phyloP scores from a whole-genome alignment of 1,284 basidiomycete genomes.

The Leccinum huronense region DNA sequence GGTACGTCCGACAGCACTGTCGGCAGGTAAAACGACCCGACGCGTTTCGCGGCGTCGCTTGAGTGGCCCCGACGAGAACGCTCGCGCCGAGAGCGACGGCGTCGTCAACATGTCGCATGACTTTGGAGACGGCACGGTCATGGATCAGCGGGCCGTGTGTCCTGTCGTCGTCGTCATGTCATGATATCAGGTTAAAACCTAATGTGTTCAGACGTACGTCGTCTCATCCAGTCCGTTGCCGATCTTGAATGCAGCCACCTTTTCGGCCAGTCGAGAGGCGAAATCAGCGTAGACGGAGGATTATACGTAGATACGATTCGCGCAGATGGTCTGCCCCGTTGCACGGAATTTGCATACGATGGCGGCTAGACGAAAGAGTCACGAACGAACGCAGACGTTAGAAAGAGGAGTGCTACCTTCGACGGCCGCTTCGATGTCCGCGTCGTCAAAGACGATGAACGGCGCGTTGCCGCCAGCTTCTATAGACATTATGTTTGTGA shows the following conservation, averaged over 20 bases:
- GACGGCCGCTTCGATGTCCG: conserved; percentile 93
- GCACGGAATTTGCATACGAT: conserved; percentile 90
- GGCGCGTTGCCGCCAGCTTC: conserved; percentile 91
- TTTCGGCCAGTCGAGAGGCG: conserved; percentile 75
- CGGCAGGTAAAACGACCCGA: conserved; percentile 77
- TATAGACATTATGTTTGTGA: conserved; percentile 61
- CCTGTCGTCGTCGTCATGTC: conserved; percentile 35
- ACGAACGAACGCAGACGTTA: not conserved
- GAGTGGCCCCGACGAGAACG: conserved; percentile 73
- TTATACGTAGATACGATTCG: conserved; percentile 87
- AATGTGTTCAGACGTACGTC: conserved; percentile 49
- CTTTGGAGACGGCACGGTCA: conserved; percentile 82
- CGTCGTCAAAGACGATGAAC: conserved; percentile 97
- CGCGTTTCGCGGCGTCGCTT: conserved; percentile 35
- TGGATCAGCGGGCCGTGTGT: conserved; percentile 97
- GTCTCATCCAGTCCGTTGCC: conserved; percentile 85
- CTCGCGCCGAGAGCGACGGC: conserved; percentile 83
- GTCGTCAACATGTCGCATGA: conserved; percentile 83
- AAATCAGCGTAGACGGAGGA: conserved; percentile 84
- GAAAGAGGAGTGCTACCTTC: conserved; percentile 46
- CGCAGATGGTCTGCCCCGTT: conserved; percentile 87
- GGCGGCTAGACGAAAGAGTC: conserved; percentile 50
- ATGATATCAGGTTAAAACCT: not conserved
- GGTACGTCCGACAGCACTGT: conserved; percentile 92
- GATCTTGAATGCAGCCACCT: conserved; percentile 87